Base-by-base conservation (phyloP, 768 basidiomycete genomes). In the Hygrocybe coccinea region DNA sequence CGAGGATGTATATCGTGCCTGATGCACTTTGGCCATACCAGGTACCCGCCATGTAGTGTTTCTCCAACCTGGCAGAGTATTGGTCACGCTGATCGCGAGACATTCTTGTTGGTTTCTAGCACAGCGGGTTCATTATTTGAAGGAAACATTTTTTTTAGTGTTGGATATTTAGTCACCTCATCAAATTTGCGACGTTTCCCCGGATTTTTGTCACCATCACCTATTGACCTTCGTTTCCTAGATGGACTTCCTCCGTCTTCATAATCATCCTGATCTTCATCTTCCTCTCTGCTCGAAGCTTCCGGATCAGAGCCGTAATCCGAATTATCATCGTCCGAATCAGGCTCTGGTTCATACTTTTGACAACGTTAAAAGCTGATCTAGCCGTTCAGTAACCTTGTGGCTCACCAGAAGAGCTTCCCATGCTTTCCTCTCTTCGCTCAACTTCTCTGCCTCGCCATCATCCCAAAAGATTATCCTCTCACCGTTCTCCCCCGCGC, bases 381-480 rank as follows among this genome's bases (percentile, higher is more conserved):
- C 36, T 33, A 55, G 54, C 14, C 17, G 37, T 14, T 56, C 10
- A 35, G 14, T 52, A n/a, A 25, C 35, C 15, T 41, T 17, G n/a
- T 43, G 25, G 69, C 80, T 61, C 64, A 95, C 95, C 72, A 86
- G 82, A 5, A 93, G 69, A 11, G 86, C 82, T 70, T 95, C 89
- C 84, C 87, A 97, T 38, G 93, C 88, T 63, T 83, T 84, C 64
- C 79, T 79, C 63, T 92, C 86, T 43, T 87, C 81, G 36, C 74
- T 73, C 62, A 95, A 74, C 55, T 77, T 77, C 54, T 85, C 84
- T 2, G 84, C 86, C 15, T 82, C 85, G 3, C 91, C 92, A 63
- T 95, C 94, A 59, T 94, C 92, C 97, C 97, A 99, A 0, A 98
- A 79, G 29, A 95, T 75, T 17, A 97, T 83, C 50, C 87, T 76